Conservation (phyloP, 2,329 filamentous ascomycete species). For the Dactylellina sp. region DNA sequence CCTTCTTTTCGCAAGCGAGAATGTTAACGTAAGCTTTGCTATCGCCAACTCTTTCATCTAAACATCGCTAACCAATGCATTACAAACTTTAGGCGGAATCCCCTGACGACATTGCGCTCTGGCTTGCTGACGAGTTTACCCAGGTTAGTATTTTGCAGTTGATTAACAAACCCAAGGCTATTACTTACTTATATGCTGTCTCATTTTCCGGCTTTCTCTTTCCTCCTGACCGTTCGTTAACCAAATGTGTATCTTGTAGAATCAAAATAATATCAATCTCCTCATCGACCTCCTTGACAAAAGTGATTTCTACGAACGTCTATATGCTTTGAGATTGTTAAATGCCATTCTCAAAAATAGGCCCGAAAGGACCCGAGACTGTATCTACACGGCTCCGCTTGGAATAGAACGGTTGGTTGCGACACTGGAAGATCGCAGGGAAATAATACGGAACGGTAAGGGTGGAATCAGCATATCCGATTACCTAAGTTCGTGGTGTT, state of each 20-base stretch:
- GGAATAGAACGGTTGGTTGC: conserved; percentile 88
- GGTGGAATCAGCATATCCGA: not conserved
- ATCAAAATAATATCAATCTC: conserved; percentile 94
- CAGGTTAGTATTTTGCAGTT: conserved; percentile 70
- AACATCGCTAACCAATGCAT: not conserved
- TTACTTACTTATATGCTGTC: no score
- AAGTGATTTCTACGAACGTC: conserved; percentile 86
- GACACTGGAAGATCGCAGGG: conserved; percentile 83
- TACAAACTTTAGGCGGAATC: conserved; percentile 76
- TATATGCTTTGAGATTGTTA: conserved; percentile 91
- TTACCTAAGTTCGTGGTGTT: conserved; percentile 31
- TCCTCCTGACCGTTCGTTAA: no score
- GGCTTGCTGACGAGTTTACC: conserved; percentile 97
- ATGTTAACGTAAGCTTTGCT: conserved; percentile 68
- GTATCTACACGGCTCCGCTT: conserved; percentile 86
- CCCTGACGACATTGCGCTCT: conserved; percentile 93
- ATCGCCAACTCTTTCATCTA: not conserved
- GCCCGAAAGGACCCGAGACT: conserved; percentile 92
- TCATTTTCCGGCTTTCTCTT: no score
- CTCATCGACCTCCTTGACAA: conserved; percentile 90
- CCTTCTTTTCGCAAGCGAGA: conserved; percentile 84
- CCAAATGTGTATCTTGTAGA: conserved; percentile 60
- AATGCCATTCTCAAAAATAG: conserved; percentile 85
- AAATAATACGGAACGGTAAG: conserved; percentile 82
- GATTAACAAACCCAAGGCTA: no score